Percentiles rank a stretch among this genome's conserved stretches.
Conservation (phyloP, 441 rosid species). For the Arabidopsis hybrid region DNA sequence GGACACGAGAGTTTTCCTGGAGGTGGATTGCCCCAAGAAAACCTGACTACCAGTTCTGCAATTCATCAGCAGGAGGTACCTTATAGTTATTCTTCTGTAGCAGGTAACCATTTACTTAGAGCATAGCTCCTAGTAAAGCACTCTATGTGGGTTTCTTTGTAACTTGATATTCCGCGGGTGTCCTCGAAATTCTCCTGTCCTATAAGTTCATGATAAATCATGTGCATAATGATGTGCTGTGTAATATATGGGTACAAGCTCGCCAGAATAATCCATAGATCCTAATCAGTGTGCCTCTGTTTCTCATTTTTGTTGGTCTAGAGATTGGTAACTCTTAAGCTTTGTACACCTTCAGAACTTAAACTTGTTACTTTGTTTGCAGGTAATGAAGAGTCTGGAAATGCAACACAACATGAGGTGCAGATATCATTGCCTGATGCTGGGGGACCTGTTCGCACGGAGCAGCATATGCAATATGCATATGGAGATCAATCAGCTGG, state of each 20-base stretch:
- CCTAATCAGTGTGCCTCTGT: not conserved
- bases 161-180: not conserved
- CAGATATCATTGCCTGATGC: slow-evolving; percentile 54
- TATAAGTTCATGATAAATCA: slow-evolving; percentile 13
- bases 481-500: slow-evolving; percentile 68
- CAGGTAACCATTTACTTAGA: slow-evolving; percentile 90
- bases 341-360: slow-evolving; percentile 9
- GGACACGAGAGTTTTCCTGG: slow-evolving; percentile 60
- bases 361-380: slow-evolving; percentile 30
- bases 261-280: slow-evolving; percentile 17
- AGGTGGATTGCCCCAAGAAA: slow-evolving; percentile 57
- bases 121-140: slow-evolving; percentile 65
- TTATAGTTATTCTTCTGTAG: slow-evolving; percentile 99
- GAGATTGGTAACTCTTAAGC: not conserved
- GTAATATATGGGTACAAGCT: slow-evolving; percentile 20
- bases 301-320: slow-evolving; percentile 27
- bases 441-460: slow-evolving; percentile 53
- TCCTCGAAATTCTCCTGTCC: slow-evolving; percentile 17
- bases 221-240: slow-evolving; percentile 22
- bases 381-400: slow-evolving; percentile 41
- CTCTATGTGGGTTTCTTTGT: slow-evolving; percentile 40
- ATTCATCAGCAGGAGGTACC: slow-evolving; percentile 99
- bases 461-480: slow-evolving; percentile 56
- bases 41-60: slow-evolving; percentile 57
- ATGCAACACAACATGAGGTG: slow-evolving; percentile 38